phyloP scores from a whole-genome alignment of 2,329 filamentous ascomycete species.

The Golovinomyces cichoracearum region DNA sequence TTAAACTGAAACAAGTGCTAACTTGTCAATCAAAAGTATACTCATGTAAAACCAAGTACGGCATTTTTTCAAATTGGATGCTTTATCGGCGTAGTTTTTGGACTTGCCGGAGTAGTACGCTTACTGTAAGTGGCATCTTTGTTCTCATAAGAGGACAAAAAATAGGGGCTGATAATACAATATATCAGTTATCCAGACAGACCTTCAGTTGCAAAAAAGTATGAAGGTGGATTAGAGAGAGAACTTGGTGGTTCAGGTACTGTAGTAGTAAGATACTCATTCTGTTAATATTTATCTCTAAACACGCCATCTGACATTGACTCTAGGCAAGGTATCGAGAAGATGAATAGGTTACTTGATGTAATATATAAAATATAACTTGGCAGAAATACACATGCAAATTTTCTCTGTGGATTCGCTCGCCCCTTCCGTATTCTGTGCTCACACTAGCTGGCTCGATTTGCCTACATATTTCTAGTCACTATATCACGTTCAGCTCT shows the following conservation, averaged over 20 bases:
- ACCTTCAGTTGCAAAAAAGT: conserved; percentile 41
- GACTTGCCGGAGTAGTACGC: conserved; percentile 41
- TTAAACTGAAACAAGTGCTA: neutral
- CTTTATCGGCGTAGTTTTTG: conserved; percentile 38
- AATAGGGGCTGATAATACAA: neutral
- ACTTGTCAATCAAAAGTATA: conserved; percentile 28
- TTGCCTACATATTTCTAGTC: neutral
- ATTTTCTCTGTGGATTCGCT: neutral
- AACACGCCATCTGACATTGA: conserved; percentile 5
- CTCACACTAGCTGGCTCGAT: neutral
- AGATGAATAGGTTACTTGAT: conserved; percentile 17
- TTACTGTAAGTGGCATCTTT: conserved; percentile 20
- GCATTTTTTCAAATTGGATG: conserved; percentile 39
- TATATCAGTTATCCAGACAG: conserved; percentile 32
- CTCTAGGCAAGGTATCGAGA: conserved; percentile 28
- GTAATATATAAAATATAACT: neutral
- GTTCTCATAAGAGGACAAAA: too few relatives aligned
- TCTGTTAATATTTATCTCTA: neutral
- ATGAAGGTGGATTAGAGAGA: conserved; percentile 43
- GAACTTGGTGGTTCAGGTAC: conserved; percentile 43
- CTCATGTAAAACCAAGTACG: conserved; percentile 46
- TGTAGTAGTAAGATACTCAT: conserved; percentile 29
- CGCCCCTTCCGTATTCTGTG: neutral
- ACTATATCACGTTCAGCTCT: neutral
- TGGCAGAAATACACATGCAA: neutral